Evolutionary conservation across 768 basidiomycete genomes (phyloP).

Genomic region (Hericium erinaceus): DNA sequence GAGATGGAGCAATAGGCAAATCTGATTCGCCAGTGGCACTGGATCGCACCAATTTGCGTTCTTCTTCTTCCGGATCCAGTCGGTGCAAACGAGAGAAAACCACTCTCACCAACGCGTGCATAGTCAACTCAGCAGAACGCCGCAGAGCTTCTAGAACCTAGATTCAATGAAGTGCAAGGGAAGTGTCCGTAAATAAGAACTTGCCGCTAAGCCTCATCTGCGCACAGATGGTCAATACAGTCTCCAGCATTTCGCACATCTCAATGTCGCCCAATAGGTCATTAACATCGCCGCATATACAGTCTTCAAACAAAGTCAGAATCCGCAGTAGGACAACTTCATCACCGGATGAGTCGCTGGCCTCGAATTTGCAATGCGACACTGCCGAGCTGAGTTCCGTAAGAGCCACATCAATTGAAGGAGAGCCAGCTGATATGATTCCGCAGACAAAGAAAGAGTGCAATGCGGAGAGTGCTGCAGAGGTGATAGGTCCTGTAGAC

Average conservation of each 20-base stretch:
- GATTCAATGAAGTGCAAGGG: conserved; percentile 4
- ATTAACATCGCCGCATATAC: conserved; percentile 64
- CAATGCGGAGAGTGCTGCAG: conserved; percentile 81
- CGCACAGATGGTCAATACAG: conserved; percentile 92
- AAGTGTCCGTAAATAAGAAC: conserved; percentile 20
- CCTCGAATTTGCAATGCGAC: conserved; percentile 96
- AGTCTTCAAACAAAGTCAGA: conserved; percentile 80
- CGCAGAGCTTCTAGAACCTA: conserved; percentile 64
- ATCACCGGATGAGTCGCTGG: conserved; percentile 94
- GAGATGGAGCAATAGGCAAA: not conserved
- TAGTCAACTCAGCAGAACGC: conserved; percentile 79
- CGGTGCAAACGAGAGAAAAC: conserved; percentile 68
- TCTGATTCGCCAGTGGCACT: conserved; percentile 25
- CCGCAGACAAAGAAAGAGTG: conserved; percentile 82
- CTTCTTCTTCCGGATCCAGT: conserved; percentile 59
- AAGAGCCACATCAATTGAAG: conserved; percentile 56
- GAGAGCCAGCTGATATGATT: conserved; percentile 50
- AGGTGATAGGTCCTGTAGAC: conserved; percentile 95
- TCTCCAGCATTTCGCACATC: conserved; percentile 97
- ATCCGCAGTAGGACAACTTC: conserved; percentile 92
- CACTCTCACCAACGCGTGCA: conserved; percentile 78
- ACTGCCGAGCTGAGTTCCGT: conserved; percentile 81
- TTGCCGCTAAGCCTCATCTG: conserved; percentile 92
- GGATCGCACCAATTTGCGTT: conserved; percentile 49
- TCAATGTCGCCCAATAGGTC: conserved; percentile 80